Evolutionary conservation across 257 asterid species (phyloP).

Genomic region (Solanum infundibuliforme): DNA sequence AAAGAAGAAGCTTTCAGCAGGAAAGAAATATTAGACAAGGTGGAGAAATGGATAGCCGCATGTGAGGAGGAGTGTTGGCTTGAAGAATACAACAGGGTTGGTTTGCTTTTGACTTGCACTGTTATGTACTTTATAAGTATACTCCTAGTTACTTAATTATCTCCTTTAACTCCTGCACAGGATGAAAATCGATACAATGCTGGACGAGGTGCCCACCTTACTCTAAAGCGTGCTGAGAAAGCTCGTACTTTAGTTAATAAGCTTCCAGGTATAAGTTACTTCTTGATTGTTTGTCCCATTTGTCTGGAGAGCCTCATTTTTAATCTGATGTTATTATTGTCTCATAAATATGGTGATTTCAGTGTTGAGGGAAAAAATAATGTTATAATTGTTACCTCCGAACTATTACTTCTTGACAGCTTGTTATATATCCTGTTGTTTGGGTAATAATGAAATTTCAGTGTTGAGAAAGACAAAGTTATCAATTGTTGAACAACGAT

Average conservation of each 20-base stretch:
- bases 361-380: neutral
- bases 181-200: slow-evolving; percentile 96
- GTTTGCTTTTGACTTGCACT: slow-evolving; percentile 8
- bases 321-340: neutral
- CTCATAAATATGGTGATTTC: neutral
- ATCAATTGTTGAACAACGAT: neutral
- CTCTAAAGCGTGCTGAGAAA: slow-evolving; percentile 94
- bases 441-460: neutral
- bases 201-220: slow-evolving; percentile 94
- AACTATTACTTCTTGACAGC: neutral
- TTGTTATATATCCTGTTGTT: neutral
- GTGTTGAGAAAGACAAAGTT: neutral
- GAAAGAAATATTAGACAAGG: slow-evolving; percentile 90
- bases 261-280: slow-evolving; percentile 63
- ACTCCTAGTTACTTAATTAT: neutral
- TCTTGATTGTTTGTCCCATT: neutral
- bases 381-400: neutral
- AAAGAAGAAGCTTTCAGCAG: slow-evolving; percentile 87
- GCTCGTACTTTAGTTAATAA: slow-evolving; percentile 85
- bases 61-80: slow-evolving; percentile 99
- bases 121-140: slow-evolving; percentile 7
- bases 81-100: slow-evolving; percentile 90
- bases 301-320: neutral
- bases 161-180: slow-evolving; percentile 17
- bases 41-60: slow-evolving; percentile 95